These are phyloP conservation scores for Hirschioporus abietinus DNA, from an alignment of 768 basidiomycete genomes.

Conservation along the genomic window DNA sequence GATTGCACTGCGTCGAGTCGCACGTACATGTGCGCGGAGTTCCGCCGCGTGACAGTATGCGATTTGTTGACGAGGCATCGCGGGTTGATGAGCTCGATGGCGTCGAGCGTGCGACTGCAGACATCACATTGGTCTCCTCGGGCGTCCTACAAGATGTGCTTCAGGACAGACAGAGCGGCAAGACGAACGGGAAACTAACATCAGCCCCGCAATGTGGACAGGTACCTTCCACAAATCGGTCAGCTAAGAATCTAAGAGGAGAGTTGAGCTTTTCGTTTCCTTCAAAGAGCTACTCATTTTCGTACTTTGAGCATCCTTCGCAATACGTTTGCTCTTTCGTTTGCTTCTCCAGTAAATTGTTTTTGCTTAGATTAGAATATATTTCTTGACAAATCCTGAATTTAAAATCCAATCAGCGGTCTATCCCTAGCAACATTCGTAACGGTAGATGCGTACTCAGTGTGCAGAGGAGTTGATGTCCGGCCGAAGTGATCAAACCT, in stretches of 20 bases:
- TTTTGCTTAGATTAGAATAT: constrained; percentile 76
- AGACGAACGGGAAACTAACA: constrained; percentile 32
- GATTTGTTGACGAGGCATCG: constrained; percentile 83
- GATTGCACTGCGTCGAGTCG: constrained; percentile 81
- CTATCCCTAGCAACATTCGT: neutral
- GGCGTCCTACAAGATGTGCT: constrained; percentile 57
- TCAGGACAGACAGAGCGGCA: neutral
- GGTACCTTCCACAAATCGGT: constrained; percentile 96
- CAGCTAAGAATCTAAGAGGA: constrained; percentile 75
- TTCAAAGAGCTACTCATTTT: neutral
- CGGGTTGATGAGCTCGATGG: constrained; percentile 91
- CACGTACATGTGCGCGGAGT: constrained; percentile 89
- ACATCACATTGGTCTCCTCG: constrained; percentile 98
- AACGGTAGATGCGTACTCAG: constrained; percentile 51
- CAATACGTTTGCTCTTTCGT: constrained; percentile 93
- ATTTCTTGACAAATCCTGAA: constrained; percentile 85
- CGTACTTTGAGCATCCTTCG: constrained; percentile 81
- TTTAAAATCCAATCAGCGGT: neutral
- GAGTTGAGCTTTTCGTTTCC: constrained; percentile 9
- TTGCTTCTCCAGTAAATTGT: constrained; percentile 74
- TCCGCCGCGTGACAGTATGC: constrained; percentile 69
- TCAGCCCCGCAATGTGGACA: constrained; percentile 92
- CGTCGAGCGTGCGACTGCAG: constrained; percentile 88
- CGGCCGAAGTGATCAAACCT: constrained; percentile 97
- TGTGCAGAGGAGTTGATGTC: constrained; percentile 86